These are phyloP conservation scores for Limnanthes douglasii DNA, from an alignment of 345 rosid genomes.

Conservation along the genomic window DNA sequence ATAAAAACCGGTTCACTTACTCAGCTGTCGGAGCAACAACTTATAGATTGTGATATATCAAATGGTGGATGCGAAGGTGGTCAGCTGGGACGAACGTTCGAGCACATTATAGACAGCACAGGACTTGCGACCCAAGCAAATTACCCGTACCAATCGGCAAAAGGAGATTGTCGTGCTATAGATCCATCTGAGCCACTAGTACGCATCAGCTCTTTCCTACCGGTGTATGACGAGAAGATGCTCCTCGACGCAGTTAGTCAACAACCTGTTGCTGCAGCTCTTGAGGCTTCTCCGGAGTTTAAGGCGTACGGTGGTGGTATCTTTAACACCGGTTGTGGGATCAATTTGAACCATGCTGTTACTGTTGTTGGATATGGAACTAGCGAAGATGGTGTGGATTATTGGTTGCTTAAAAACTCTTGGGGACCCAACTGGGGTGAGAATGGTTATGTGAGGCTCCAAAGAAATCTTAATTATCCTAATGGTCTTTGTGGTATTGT, in stretches of 20 bases:
- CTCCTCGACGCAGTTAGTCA: constrained; percentile 30
- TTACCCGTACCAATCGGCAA: constrained; percentile 11
- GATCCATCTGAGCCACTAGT: constrained; percentile 18
- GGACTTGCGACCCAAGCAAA: constrained; percentile 18
- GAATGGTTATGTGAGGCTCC: constrained; percentile 35
- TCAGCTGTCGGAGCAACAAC: no score
- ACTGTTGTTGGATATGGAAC: constrained; percentile 34
- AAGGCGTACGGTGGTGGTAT: constrained; percentile 26
- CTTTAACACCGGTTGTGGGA: constrained; percentile 25
- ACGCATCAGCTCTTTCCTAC: constrained; percentile 31
- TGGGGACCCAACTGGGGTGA: constrained; percentile 58
- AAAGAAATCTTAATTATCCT: constrained; percentile 18
- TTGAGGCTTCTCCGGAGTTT: constrained; percentile 17
- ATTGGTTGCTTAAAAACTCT: constrained; percentile 45
- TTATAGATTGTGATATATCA: no score
- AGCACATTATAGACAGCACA: constrained; percentile 10
- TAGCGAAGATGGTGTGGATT: constrained; percentile 16
- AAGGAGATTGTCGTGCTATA: constrained; percentile 8
- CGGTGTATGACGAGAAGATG: constrained; percentile 26
- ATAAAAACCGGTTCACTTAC: no score
- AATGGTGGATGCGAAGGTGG: no score
- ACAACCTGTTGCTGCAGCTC: constrained; percentile 42
- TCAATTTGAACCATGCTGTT: constrained; percentile 27
- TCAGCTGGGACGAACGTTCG: no score
- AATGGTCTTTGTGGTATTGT: constrained; percentile 49